Conservation (phyloP, 1,284 basidiomycete genomes). For the Leccinum angustisporum region DNA sequence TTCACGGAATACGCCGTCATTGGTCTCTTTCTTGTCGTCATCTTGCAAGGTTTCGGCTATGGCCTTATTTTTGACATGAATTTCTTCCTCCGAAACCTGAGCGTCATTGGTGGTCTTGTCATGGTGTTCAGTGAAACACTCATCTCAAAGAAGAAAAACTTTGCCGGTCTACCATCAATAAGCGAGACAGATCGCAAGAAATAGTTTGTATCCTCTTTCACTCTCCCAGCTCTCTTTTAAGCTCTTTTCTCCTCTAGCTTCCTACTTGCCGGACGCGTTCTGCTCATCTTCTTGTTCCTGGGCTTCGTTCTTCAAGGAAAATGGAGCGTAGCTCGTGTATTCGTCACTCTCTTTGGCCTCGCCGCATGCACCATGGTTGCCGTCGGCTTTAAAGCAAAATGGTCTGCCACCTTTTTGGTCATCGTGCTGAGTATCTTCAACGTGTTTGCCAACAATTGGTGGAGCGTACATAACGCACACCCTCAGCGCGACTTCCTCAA, state of each 20-base stretch:
- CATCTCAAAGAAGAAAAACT: slow-evolving; percentile 81
- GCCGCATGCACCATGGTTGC: slow-evolving; percentile 97
- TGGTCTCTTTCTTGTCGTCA: slow-evolving; percentile 87
- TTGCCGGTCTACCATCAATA: slow-evolving; percentile 88
- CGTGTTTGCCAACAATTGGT: slow-evolving; percentile 99
- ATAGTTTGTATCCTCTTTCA: slow-evolving; percentile 65
- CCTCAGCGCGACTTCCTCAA: slow-evolving; percentile 98
- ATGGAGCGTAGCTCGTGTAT: slow-evolving; percentile 84
- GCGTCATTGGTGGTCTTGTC: slow-evolving; percentile 88
- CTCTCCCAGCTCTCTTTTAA: slow-evolving; percentile 10
- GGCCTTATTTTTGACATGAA: slow-evolving; percentile 97
- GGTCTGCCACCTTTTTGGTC: slow-evolving; percentile 97
- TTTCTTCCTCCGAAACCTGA: slow-evolving; percentile 97
- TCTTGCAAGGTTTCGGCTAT: slow-evolving; percentile 94
- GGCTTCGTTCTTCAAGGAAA: slow-evolving; percentile 94
- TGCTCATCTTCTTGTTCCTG: slow-evolving; percentile 99
- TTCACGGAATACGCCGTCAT: slow-evolving; percentile 88
- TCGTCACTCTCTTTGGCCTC: slow-evolving; percentile 86
- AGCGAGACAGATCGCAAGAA: slow-evolving; percentile 97
- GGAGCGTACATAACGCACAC: slow-evolving; percentile 91
- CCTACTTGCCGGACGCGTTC: slow-evolving; percentile 93
- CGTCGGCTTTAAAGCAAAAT: slow-evolving; percentile 98
- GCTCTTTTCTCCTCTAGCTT: slow-evolving; percentile 54
- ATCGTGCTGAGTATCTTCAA: slow-evolving; percentile 93
- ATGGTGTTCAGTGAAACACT: slow-evolving; percentile 99